Evolutionary conservation across 192 early-diverging fungal genomes (phyloP).

Genomic region (Coemansia sp.): DNA sequence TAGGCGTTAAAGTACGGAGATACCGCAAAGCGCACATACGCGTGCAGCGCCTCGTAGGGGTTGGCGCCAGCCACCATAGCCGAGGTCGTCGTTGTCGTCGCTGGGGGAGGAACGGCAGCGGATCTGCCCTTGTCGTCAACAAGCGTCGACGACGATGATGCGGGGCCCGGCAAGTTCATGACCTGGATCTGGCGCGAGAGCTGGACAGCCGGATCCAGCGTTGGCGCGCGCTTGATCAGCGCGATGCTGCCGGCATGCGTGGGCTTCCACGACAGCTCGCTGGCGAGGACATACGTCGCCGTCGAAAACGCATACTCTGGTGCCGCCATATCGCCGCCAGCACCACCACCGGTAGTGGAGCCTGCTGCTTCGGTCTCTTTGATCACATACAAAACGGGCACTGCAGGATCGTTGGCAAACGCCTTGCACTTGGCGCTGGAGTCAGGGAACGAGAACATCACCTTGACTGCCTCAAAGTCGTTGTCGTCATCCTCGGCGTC

Average conservation of each 20-base stretch:
- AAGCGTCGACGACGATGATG: constrained; percentile 30
- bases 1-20: constrained; percentile 97
- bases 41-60: constrained; percentile 90
- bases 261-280: constrained; percentile 76
- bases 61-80: constrained; percentile 41
- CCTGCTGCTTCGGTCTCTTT: constrained; percentile 65
- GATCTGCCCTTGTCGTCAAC: not conserved
- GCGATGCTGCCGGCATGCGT: constrained; percentile 76
- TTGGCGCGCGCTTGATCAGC: constrained; percentile 75
- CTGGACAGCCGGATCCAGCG: constrained; percentile 72
- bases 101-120: constrained; percentile 18
- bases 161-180: constrained; percentile 87
- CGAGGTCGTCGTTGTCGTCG: not conserved
- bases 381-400: constrained; percentile 75
- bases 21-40: constrained; percentile 92
- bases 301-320: constrained; percentile 13
- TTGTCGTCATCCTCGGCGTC: constrained; percentile 52
- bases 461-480: constrained; percentile 58
- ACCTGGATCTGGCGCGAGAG: constrained; percentile 85
- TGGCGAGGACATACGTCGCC: constrained; percentile 62
- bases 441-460: constrained; percentile 68
- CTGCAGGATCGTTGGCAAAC: constrained; percentile 76
- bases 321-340: constrained; percentile 6
- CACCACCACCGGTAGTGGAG: no score
- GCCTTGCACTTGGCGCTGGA: constrained; percentile 70